These are phyloP conservation scores for Celoporthe dispersa DNA, from an alignment of 2,329 filamentous ascomycete genomes.

Conservation along the genomic window DNA sequence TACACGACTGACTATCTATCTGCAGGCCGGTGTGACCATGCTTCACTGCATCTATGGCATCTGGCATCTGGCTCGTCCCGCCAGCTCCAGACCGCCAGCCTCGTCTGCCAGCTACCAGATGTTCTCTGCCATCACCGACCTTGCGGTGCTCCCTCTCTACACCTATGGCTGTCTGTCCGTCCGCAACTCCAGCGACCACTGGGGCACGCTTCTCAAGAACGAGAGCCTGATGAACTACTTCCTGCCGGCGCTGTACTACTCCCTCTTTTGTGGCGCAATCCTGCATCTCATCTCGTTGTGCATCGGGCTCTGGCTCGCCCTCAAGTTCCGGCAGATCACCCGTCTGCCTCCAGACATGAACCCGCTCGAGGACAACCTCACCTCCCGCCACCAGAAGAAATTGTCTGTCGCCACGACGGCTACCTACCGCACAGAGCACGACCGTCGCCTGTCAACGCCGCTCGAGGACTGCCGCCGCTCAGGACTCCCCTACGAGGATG, in stretches of 20 bases:
- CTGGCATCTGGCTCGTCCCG: constrained; percentile 76
- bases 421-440: constrained; percentile 48
- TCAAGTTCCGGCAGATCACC: constrained; percentile 82
- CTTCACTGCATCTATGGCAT: constrained; percentile 76
- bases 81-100: constrained; percentile 72
- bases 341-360: constrained; percentile 92
- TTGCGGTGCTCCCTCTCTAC: constrained; percentile 59
- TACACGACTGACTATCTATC: constrained; percentile 16
- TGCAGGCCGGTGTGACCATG: constrained; percentile 74
- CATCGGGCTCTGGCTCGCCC: constrained; percentile 74
- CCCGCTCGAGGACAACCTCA: constrained; percentile 84
- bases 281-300: constrained; percentile 73
- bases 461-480: constrained; percentile 49
- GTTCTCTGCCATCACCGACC: constrained; percentile 77
- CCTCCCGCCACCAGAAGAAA: constrained; percentile 75
- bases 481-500: constrained; percentile 48
- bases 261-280: constrained; percentile 64
- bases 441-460: constrained; percentile 63
- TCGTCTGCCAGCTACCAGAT: constrained; percentile 89
- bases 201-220: constrained; percentile 70
- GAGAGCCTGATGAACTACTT: constrained; percentile 62
- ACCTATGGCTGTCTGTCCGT: constrained; percentile 56
- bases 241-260: constrained; percentile 69
- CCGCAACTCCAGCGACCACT: constrained; percentile 52
- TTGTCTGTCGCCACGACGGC: constrained; percentile 55